Base-by-base conservation (phyloP, 2,329 filamentous ascomycete species). In the Cryoendolithus antarcticus region DNA sequence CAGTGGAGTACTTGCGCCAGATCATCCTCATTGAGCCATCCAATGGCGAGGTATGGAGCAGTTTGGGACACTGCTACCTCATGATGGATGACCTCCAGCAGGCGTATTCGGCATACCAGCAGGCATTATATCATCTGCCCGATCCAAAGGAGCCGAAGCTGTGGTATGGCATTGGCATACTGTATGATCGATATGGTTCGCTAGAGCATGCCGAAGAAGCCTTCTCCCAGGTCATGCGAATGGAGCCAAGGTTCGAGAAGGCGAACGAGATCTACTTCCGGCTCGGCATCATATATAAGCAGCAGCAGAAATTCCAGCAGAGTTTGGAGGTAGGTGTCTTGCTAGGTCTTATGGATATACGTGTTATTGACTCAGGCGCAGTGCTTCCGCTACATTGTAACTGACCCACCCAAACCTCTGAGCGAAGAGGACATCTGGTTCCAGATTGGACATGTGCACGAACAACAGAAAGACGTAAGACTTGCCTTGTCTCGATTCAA, bases 381-480 rank as follows among this genome's bases (percentile, higher is more conserved):
- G 85, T 96, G 91, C 69, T 98, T 98, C 69, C 91, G 91, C 63
- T 96, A 94, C 59, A 98, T 98, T 50, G 88, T 96, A 47, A 82
- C 76, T 50, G 88, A 93, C 38, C 89, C 91, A 21, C 91, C 91
- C 3, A 80, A 85, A 3, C 91, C 91, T 2, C 63, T 98, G 52
- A 95, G 88, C 0, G 88, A 96, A 60, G 89, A 96, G 61, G 91
- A 98, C 53, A 98, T 98, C 44, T 96, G 89, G 89, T 98, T 98
- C 68, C 91, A 98, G 62, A 96, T 98, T 56, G 91, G 91, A 19
- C 91, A 98, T 61, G 91, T 98, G 36, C 88, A 98, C 55, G 91
- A 98, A 59, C 91, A 96, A 56, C 89, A 96, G 62, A 96, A 96
- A 71, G 91, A 98, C 56, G 88, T 94, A 71, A 66, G 86, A 72